These are phyloP conservation scores for Aspergillus flavus DNA, from an alignment of 2,329 filamentous ascomycete genomes.

Conservation along the genomic window DNA sequence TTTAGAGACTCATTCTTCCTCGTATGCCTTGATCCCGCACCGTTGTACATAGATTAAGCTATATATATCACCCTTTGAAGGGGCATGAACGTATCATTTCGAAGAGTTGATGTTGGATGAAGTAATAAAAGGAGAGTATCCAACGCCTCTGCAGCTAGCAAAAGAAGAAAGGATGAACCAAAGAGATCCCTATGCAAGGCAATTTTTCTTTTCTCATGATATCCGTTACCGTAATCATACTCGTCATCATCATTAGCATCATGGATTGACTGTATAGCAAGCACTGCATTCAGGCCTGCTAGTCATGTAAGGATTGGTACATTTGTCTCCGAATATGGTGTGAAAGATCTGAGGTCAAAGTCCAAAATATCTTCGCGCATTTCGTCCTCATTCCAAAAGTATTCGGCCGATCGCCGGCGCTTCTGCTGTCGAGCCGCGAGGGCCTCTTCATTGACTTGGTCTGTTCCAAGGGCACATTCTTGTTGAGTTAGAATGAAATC, in stretches of 20 bases:
- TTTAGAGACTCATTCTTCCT: neutral
- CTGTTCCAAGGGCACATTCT: slow-evolving; percentile 31
- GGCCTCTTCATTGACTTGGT: slow-evolving; percentile 23
- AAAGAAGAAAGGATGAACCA: neutral
- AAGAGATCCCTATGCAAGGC: neutral
- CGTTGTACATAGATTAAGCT: neutral
- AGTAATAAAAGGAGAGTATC: neutral
- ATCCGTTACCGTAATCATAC: neutral
- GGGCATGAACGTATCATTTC: neutral
- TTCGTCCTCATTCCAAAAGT: slow-evolving; percentile 32
- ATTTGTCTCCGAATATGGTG: slow-evolving; percentile 14
- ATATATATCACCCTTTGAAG: neutral
- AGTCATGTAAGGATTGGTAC: slow-evolving; percentile 18
- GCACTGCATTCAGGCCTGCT: neutral
- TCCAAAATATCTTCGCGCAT: slow-evolving; percentile 30
- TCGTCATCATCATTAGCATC: neutral
- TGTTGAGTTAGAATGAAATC: slow-evolving; percentile 32
- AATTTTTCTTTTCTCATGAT: neutral
- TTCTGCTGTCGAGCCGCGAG: slow-evolving; percentile 26
- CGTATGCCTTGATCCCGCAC: neutral
- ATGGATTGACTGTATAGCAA: neutral
- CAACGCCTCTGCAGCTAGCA: neutral
- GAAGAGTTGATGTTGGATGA: neutral
- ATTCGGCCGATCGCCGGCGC: slow-evolving; percentile 13
- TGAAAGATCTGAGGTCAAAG: slow-evolving; percentile 5